Percentiles rank a stretch among this genome's conserved stretches.
Evolutionary conservation across 2,329 filamentous ascomycete species (phyloP).

Genomic region (Aspergillus sp.): DNA sequence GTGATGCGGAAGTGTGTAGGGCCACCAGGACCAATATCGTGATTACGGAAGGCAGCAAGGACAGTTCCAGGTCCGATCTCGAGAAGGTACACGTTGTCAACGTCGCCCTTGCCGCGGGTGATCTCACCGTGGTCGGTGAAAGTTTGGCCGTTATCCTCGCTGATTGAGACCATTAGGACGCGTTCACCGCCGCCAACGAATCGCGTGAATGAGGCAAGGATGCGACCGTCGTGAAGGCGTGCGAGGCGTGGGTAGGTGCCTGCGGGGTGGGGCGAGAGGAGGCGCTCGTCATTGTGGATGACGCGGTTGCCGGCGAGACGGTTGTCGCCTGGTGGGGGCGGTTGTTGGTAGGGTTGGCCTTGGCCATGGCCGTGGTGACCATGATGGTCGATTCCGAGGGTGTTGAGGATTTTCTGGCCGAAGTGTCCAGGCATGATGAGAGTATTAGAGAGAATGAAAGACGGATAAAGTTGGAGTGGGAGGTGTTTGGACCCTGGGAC

Average conservation of each 20-base stretch:
- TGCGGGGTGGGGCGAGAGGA: constrained; percentile 37
- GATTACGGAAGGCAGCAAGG: constrained; percentile 54
- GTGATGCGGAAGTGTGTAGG: constrained; percentile 53
- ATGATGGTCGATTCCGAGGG: constrained; percentile 28
- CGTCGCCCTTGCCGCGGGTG: constrained; percentile 46
- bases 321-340: constrained; percentile 4
- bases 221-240: constrained; percentile 47
- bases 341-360: constrained; percentile 12
- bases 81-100: constrained; percentile 52
- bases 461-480: no score
- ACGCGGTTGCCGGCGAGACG: constrained; percentile 24
- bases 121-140: constrained; percentile 50
- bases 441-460: neutral
- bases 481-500: no score
- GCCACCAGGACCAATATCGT: constrained; percentile 41
- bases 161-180: constrained; percentile 48
- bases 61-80: constrained; percentile 41
- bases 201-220: constrained; percentile 51
- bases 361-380: neutral
- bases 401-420: constrained; percentile 37
- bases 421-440: constrained; percentile 32
- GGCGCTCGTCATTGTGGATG: constrained; percentile 38
- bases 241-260: constrained; percentile 54
- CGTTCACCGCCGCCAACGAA: constrained; percentile 40
- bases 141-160: constrained; percentile 46